These are phyloP conservation scores for Ophiostoma sp. DNA, from an alignment of 2,329 filamentous ascomycete genomes.

Conservation along the genomic window DNA sequence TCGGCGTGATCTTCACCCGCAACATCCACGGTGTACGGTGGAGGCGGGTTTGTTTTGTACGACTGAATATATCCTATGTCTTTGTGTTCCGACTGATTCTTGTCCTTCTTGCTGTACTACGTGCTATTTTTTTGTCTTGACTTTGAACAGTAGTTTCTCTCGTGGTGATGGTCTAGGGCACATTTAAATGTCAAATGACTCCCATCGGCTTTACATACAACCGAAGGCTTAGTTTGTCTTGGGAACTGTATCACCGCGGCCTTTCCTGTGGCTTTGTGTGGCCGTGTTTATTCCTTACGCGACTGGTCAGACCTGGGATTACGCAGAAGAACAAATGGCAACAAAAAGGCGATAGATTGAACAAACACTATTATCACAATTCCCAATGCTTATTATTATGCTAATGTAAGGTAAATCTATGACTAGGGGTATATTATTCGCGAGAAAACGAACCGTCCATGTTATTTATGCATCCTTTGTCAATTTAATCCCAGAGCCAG, in stretches of 20 bases:
- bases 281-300: too few species aligned
- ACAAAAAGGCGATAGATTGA: too few species aligned
- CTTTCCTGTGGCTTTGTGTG: too few species aligned
- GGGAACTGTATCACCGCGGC: background rate
- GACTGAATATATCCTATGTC: background rate
- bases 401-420: background rate
- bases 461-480: too few species aligned
- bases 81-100: background rate
- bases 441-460: background rate
- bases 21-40: background rate
- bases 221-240: background rate
- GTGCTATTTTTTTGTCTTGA: background rate
- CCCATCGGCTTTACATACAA: background rate
- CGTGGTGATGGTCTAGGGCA: background rate
- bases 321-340: background rate
- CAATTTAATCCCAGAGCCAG: slow-evolving; percentile 21
- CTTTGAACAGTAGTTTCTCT: background rate
- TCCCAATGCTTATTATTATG: too few species aligned
- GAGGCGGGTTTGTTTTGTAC: background rate
- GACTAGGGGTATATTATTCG: background rate
- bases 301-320: background rate
- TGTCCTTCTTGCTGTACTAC: background rate
- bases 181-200: background rate
- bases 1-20: background rate
- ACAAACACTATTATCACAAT: too few species aligned